These are phyloP conservation scores for Agaricales sp. DNA, from an alignment of 1,284 basidiomycete species.

Conservation along the genomic window DNA sequence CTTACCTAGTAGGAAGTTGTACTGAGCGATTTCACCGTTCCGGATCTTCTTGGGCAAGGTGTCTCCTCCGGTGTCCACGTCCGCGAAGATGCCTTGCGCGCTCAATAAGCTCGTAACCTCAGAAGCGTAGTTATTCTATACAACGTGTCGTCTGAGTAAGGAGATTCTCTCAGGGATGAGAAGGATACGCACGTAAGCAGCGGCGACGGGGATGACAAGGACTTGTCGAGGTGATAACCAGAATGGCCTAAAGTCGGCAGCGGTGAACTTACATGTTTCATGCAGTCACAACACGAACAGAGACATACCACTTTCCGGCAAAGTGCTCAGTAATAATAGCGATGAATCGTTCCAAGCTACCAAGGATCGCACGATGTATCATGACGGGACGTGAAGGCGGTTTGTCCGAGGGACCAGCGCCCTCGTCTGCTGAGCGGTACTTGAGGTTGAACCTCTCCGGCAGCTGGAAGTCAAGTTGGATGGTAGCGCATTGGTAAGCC, in stretches of 20 bases:
- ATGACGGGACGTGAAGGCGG: conserved; percentile 83
- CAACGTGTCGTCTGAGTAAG: conserved; percentile 9
- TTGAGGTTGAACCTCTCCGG: conserved; percentile 97
- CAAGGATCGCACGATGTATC: conserved; percentile 96
- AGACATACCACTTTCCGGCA: conserved; percentile 84
- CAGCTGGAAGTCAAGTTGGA: conserved; percentile 98
- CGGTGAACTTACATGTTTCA: conserved; percentile 5
- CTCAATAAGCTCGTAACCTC: conserved; percentile 67
- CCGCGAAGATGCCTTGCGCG: conserved; percentile 73
- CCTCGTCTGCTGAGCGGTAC: conserved; percentile 74
- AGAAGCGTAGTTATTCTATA: conserved; percentile 83
- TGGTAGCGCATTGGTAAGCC: conserved; percentile 97
- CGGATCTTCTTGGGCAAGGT: conserved; percentile 96
- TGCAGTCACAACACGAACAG: conserved; percentile 3
- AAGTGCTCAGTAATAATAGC: conserved; percentile 98
- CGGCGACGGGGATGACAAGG: conserved; percentile 89
- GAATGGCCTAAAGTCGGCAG: conserved; percentile 61
- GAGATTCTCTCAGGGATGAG: conserved; percentile 7
- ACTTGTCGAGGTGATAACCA: conserved; percentile 97
- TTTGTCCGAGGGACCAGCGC: conserved; percentile 37
- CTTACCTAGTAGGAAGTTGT: conserved; percentile 94
- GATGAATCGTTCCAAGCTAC: conserved; percentile 92
- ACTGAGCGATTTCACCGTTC: conserved; percentile 87
- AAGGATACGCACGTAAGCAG: conserved; percentile 57
- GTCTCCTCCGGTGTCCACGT: conserved; percentile 88